Conservation (phyloP, 2,329 filamentous ascomycete genomes). For the Sphaerulina musiva region DNA sequence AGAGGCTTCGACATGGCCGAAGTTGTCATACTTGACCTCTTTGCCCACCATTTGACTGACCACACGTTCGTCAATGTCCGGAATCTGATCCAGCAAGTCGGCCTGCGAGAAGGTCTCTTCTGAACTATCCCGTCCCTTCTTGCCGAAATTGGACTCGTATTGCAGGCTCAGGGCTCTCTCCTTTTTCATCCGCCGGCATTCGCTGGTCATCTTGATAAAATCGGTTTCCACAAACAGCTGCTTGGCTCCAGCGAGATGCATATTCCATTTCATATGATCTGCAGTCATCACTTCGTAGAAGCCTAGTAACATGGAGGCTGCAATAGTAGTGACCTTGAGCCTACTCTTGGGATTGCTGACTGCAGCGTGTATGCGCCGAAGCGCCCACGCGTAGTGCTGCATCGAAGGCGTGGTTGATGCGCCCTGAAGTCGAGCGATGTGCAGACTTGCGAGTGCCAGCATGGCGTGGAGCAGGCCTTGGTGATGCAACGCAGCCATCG, state of each 20-base stretch:
- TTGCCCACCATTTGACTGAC: conserved; percentile 54
- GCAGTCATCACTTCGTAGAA: conserved; percentile 95
- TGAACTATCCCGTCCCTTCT: conserved; percentile 12
- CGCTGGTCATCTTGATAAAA: conserved; percentile 63
- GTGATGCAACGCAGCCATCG: conserved; percentile 73
- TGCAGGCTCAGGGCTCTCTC: conserved; percentile 40
- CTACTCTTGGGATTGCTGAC: conserved; percentile 64
- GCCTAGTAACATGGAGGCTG: conserved; percentile 74
- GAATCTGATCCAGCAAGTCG: conserved; percentile 31
- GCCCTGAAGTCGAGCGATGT: conserved; percentile 75
- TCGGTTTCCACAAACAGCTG: conserved; percentile 79
- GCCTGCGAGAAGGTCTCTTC: conserved; percentile 21
- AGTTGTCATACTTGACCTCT: conserved; percentile 52
- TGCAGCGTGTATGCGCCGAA: conserved; percentile 69
- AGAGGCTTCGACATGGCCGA: conserved; percentile 46
- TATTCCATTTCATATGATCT: conserved; percentile 93
- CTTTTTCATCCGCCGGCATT: conserved; percentile 60
- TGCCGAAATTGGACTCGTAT: conserved; percentile 24
- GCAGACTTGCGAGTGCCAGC: conserved; percentile 75
- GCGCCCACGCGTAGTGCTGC: conserved; percentile 83
- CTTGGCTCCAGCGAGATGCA: conserved; percentile 77
- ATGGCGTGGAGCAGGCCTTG: conserved; percentile 88
- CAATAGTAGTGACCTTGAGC: conserved; percentile 73
- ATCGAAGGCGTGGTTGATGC: conserved; percentile 71
- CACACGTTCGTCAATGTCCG: conserved; percentile 51